phyloP scores from a whole-genome alignment of 2,329 filamentous ascomycete species.

The Penicillium sp. region DNA sequence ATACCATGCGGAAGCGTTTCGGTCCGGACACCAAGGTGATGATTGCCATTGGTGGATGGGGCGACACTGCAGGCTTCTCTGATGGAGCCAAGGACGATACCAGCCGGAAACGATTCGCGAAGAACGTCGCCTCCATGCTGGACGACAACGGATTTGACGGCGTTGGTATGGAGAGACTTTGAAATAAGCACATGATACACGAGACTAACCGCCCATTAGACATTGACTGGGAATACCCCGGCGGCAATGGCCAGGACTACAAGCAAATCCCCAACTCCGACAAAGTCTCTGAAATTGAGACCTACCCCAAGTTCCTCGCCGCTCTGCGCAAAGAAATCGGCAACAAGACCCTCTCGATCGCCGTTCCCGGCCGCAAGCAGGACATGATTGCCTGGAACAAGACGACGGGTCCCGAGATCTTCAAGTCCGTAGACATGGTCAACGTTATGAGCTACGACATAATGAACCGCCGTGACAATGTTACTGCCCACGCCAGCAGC shows the following conservation, averaged over 20 bases:
- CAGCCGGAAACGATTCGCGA: slow-evolving; percentile 59
- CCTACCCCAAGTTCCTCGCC: slow-evolving; percentile 60
- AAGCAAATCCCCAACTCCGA: slow-evolving; percentile 58
- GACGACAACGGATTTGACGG: slow-evolving; percentile 64
- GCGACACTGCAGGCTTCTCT: slow-evolving; percentile 64
- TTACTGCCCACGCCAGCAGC: slow-evolving; percentile 65
- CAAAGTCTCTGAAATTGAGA: slow-evolving; percentile 60
- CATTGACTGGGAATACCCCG: slow-evolving; percentile 65
- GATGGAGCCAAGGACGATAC: slow-evolving; percentile 52
- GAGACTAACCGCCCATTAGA: slow-evolving; percentile 40
- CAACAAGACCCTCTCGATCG: slow-evolving; percentile 63
- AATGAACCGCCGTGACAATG: slow-evolving; percentile 65
- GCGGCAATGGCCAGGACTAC: slow-evolving; percentile 68
- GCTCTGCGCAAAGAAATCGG: slow-evolving; percentile 60
- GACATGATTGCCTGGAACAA: slow-evolving; percentile 69
- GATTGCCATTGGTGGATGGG: slow-evolving; percentile 74
- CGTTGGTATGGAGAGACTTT: slow-evolving; percentile 45
- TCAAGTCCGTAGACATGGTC: slow-evolving; percentile 61
- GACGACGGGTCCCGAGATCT: slow-evolving; percentile 58
- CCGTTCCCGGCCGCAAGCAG: slow-evolving; percentile 60
- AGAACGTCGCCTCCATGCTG: slow-evolving; percentile 64
- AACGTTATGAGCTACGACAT: slow-evolving; percentile 73
- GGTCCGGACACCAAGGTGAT: slow-evolving; percentile 59
- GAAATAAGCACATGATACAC: not conserved
- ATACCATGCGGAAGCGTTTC: slow-evolving; percentile 54